phyloP scores from a whole-genome alignment of 1,284 basidiomycete genomes.

The Ganoderma sinense region DNA sequence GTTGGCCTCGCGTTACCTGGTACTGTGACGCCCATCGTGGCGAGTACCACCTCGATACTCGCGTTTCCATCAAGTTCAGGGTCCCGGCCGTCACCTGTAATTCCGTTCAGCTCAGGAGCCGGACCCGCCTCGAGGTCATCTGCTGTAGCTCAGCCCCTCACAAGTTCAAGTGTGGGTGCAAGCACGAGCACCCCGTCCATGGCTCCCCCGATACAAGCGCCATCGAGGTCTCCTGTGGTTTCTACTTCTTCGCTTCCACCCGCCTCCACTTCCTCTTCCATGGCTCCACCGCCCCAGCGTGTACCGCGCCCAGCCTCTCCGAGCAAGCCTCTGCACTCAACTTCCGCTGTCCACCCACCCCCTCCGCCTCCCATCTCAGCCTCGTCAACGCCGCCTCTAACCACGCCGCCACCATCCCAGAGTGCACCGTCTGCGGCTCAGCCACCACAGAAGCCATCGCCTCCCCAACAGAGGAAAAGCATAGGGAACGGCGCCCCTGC shows the following conservation, averaged over 20 bases:
- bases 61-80: conserved; percentile 32
- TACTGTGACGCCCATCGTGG: conserved; percentile 11
- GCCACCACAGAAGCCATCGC: conserved; percentile 35
- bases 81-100: conserved; percentile 24
- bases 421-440: conserved; percentile 26
- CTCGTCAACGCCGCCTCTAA: conserved; percentile 28
- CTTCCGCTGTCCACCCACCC: background rate
- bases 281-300: conserved; percentile 23
- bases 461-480: conserved; percentile 31
- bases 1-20: conserved; percentile 27
- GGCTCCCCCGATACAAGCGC: conserved; percentile 27
- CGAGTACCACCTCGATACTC: conserved; percentile 21
- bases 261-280: conserved; percentile 22
- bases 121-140: conserved; percentile 32
- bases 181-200: conserved; percentile 16
- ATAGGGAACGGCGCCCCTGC: conserved; percentile 34
- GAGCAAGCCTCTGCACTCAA: conserved; percentile 10
- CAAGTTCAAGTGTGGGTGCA: conserved; percentile 21
- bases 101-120: conserved; percentile 16
- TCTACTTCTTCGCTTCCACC: conserved; percentile 24
- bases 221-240: conserved; percentile 25
- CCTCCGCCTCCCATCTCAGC: conserved; percentile 15
- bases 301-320: conserved; percentile 21
- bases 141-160: conserved; percentile 25
- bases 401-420: conserved; percentile 17